Conservation (phyloP, 768 basidiomycete genomes). For the Flagelloscypha sp. region DNA sequence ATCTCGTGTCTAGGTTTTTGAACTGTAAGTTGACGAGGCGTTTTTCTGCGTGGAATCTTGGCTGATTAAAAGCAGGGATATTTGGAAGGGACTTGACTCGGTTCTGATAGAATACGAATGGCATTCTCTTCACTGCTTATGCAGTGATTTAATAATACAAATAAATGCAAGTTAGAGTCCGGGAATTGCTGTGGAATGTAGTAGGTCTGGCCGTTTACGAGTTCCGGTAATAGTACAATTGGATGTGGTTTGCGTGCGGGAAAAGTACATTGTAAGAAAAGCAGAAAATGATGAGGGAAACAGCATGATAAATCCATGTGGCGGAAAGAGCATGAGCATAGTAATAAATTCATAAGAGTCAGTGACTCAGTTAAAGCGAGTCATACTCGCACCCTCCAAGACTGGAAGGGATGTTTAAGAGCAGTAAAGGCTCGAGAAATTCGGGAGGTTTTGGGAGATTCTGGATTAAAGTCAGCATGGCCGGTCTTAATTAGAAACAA, state of each 20-base stretch:
- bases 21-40: conserved; percentile 41
- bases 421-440: no score
- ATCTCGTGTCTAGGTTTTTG: conserved; percentile 42
- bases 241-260: background rate
- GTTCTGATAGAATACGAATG: conserved; percentile 33
- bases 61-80: conserved; percentile 40
- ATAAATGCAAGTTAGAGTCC: no score
- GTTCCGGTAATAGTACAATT: conserved; percentile 5
- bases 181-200: no score
- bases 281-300: no score
- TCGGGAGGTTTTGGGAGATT: no score
- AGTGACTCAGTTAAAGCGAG: no score
- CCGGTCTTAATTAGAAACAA: conserved; percentile 17
- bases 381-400: no score
- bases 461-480: conserved; percentile 24
- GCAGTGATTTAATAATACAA: conserved; percentile 7
- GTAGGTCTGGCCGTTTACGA: conserved; percentile 19
- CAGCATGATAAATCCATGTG: no score
- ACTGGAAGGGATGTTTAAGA: no score
- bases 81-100: conserved; percentile 69
- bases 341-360: no score
- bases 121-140: background rate
- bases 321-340: no score
- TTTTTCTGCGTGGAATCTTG: conserved; percentile 11
- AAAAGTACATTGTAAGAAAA: no score